Evolutionary conservation across 257 asterid species (phyloP).

Genomic region (Solanum ahanhuiri): DNA sequence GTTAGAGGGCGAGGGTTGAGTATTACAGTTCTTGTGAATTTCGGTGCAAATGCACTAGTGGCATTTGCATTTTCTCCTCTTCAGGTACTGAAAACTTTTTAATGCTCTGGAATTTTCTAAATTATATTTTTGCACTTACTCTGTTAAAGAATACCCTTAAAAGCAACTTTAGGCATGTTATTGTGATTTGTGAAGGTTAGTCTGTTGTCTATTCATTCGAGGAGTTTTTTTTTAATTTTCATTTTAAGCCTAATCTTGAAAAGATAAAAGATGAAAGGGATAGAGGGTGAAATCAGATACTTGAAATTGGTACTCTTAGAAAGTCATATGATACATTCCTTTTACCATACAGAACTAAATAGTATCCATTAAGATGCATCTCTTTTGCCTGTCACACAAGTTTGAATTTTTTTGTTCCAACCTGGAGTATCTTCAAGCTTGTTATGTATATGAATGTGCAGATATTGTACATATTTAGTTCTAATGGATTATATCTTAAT

Average conservation of each 20-base stretch:
- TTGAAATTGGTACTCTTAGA: background rate
- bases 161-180: background rate
- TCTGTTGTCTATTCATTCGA: background rate
- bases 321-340: background rate
- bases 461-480: background rate
- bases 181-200: background rate
- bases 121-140: background rate
- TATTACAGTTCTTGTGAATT: slow-evolving; percentile 78
- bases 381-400: background rate
- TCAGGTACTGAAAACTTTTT: slow-evolving; percentile 27
- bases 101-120: background rate
- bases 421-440: background rate
- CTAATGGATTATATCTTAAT: background rate
- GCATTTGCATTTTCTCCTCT: slow-evolving; percentile 93
- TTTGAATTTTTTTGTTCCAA: background rate
- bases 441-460: background rate
- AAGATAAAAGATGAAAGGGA: background rate
- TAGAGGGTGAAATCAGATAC: background rate
- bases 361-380: background rate
- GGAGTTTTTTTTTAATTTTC: background rate
- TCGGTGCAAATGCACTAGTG: slow-evolving; percentile 83
- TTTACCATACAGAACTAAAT: background rate
- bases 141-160: background rate
- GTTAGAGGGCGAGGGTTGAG: slow-evolving; percentile 85
- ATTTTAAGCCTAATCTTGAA: background rate